Evolutionary conservation across 2,329 filamentous ascomycete genomes (phyloP), one percentile per base, ranked within the genome.

Genomic region (Xylaria sp.): DNA sequence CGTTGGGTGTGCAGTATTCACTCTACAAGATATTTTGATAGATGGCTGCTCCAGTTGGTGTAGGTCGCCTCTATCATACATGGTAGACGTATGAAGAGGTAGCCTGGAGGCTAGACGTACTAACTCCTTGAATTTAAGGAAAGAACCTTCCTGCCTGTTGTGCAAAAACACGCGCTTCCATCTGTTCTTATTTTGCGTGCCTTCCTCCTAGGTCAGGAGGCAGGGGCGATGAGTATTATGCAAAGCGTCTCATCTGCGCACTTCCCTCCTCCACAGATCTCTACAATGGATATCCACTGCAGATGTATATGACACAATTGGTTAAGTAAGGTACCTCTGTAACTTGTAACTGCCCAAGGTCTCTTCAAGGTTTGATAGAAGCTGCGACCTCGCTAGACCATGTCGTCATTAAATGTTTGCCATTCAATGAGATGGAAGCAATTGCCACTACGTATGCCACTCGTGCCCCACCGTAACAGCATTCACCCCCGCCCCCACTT

Each of bases 351-450:
- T 31, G 29, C 29, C 29, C 29, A 31, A 31, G 29, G 29, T 31
- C 39, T 20, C 17, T 6, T 20, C n/a, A n/a, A n/a, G n/a, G n/a
- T n/a, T n/a, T n/a, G n/a, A 13, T 44, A 17, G 11, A 39, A 10
- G 50, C 7, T 25, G 11, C 42, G 51, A 13, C 33, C 20, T 17
- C 15, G 51, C n/a, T n/a, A 29, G 29, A 51, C 17, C n/a, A n/a
- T 60, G 47, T 58, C 64, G 64, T 66, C 64, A 66, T 66, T 42
- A 10, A 15, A 22, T 6, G 17, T 47, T 25, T 33, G 15, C 25
- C 17, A n/a, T 49, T 38, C 17, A 36, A 22, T 57, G 22, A 20
- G 22, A n/a, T n/a, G n/a, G n/a, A 38, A 9, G 0, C 11, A 33
- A 33, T 5, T 1, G 0, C 11, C 27, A 33, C 3, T 1, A 15